Evolutionary conservation across 1,284 basidiomycete species (phyloP), one percentile per base, ranked within the genome.

Genomic region (Ganoderma lucidum): DNA sequence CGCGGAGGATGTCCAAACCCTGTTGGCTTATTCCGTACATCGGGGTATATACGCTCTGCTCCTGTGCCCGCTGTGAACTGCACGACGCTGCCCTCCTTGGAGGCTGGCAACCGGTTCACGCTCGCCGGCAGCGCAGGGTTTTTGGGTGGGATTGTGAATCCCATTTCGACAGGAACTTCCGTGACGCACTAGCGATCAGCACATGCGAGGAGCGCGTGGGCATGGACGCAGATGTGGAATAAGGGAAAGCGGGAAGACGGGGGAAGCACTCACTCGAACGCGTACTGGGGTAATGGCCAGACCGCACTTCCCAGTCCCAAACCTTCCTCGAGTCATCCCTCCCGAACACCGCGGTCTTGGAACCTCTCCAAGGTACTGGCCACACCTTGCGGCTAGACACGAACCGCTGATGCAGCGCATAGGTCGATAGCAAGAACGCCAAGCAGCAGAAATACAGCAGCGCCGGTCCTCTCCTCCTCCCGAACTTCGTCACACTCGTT

Each of bases 301-400:
- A 93, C 56, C 88, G 83, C 67, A 98, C 88, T 81, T 98, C 96
- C 96, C 96, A 98, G 74, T 92, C 86, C 96, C 96, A 98, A 80
- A 98, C 93, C 75, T 90, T 87, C 74, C 92, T 91, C 51, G 97
- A 78, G 77, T 97, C 95, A 64, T 92, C 90, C 62, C 88, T 84
- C 56, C 86, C 85, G 73, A 93, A 92, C 53, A 98, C 90, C 53
- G 95, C 85, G 6, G 96, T 96, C 62, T 91, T 85, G 8, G 91
- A 88, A 71, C 93, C 90, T 59, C 84, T 84, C 44, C 84, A 82
- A 45, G 77, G 72, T 71, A 93, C 88, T 12, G 90, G 86, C 93
- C 93, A 95, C 53, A 87, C 85, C 74, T 88, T 88, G 66, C 85
- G 83, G 72, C 85, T 83, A 0, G 85, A 84, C 30, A 84, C 86